Base-by-base conservation (phyloP, 495 filamentous ascomycete species). In the Podospora pseudocomata region DNA sequence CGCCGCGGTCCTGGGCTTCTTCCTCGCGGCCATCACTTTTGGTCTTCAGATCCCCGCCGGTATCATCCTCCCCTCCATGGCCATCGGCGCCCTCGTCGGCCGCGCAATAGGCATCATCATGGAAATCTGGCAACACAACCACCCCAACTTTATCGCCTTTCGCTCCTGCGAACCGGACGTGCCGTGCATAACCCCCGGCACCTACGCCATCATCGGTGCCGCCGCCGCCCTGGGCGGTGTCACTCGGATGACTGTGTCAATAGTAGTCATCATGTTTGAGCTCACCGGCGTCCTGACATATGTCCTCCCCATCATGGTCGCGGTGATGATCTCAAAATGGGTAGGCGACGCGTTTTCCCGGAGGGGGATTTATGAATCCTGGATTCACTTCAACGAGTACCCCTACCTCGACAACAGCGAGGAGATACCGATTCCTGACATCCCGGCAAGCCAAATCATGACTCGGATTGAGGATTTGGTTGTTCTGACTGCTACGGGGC, bases 261-360 rank as follows among this genome's bases (percentile, higher is more conserved):
- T 99, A 73, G 95, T 98, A 3, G 95, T 98, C 70, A 98, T 99
- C 80, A 98, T 97, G 92, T 99, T 98, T 71, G 95, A 99, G 80
- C 88, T 99, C 30, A 99, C 95, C 0, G 95, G 95, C 28, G 96
- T 95, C 0, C 82, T 99, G 16, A 96, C 94, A 0, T 98, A 99
- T 76, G 95, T 99, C 39, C 88, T 99, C 13, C 95, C 95, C 20
- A 98, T 99, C 75, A 99, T 99, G 95, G 91, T 99, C 68, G 93
- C 96, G n/a, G 95, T 99, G 68, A 97, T 99, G 94, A 80, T 98
- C 26, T 91, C 90, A 68, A 99, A 99, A 79, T 99, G 95, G 95
- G 93, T 97, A 23, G 95, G 95, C 73, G 95, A 99, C 77, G 95
- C 94, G 30, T 96, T 99, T 78, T 92, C 91, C 19, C 92, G 92